Conservation (phyloP, 805 yeast species). For the Blastobotrys mokoenaii region DNA sequence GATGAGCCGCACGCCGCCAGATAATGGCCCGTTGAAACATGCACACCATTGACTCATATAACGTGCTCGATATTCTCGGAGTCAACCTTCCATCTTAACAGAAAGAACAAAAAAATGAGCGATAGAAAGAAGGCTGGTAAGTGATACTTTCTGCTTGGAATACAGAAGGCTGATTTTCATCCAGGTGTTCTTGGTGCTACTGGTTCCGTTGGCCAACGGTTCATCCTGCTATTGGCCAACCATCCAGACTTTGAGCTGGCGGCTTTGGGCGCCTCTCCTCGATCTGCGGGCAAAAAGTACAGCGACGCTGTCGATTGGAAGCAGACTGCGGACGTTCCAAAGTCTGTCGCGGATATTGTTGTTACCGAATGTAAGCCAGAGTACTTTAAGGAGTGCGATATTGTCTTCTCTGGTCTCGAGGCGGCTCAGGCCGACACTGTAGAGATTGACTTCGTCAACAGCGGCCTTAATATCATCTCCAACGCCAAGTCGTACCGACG, state of each 20-base stretch:
- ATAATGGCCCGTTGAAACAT: no score
- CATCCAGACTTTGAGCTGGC: slow-evolving; percentile 86
- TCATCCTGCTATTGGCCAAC: slow-evolving; percentile 69
- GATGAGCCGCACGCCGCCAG: no score
- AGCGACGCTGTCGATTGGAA: slow-evolving; percentile 88
- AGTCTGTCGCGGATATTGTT: slow-evolving; percentile 46
- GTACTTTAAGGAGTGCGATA: slow-evolving; percentile 79
- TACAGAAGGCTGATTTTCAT: not conserved
- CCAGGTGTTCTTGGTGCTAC: slow-evolving; percentile 94
- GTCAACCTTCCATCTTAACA: not conserved
- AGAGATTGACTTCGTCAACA: slow-evolving; percentile 74
- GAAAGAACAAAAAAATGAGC: not conserved
- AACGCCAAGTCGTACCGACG: slow-evolving; percentile 96
- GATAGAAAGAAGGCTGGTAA: slow-evolving; percentile 2
- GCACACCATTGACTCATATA: no score
- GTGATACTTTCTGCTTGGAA: not conserved
- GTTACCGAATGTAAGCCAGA: slow-evolving; percentile 75
- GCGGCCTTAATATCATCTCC: slow-evolving; percentile 79
- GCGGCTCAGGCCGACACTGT: slow-evolving; percentile 89
- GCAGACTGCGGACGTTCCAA: slow-evolving; percentile 79
- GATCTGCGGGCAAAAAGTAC: slow-evolving; percentile 89
- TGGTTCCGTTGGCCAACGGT: slow-evolving; percentile 96
- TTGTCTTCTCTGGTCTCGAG: slow-evolving; percentile 92
- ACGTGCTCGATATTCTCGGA: not conserved
- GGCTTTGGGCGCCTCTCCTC: slow-evolving; percentile 83